Evolutionary conservation across 805 yeast genomes (phyloP), one percentile per base, ranked within the genome.

Genomic region (Metschnikowia arizonensis): DNA sequence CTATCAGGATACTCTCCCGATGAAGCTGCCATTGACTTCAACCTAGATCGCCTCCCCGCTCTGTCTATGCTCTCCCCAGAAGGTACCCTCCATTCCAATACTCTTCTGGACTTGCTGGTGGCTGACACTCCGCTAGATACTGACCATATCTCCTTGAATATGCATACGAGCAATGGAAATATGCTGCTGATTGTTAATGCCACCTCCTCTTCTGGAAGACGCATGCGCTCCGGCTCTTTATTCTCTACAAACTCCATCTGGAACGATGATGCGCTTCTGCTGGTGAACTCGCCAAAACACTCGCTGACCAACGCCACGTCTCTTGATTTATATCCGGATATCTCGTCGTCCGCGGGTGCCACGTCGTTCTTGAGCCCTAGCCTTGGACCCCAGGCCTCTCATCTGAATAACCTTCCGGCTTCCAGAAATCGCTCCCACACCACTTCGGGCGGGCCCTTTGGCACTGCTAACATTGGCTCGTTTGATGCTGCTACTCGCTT

Each of bases 141-240:
- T 6, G 42, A 39, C 29, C 34, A 30, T 10, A 29, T 39, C 28
- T 11, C 33, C 12, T 39, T 30, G 29, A 39, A 18, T 29, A 17
- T 26, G 25, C 25, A 28, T 23, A 18, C 17, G 33, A 38, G 29
- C 33, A 38, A 38, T 23, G 42, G 28, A 19, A 29, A 39, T 21
- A 18, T 21, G 29, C 50, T 47, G 55, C 56, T 53, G 56, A 40
- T 52, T 23, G 48, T 50, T 12, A 49, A 36, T 25, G 40, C 48
- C 8, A 47, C 50, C 15, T 40, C 46, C 3, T 44, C 49, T 15
- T 15, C 46, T 12, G 51, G 52, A 24, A 46, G 50, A 37, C 64
- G 85, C 51, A 62, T 76, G 50, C 71, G 86, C 44, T 79, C 84
- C 0, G 80, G 82, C 4, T 78, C 83, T 1, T 63, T 80, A 37